phyloP scores from a whole-genome alignment of 2,329 filamentous ascomycete species.

The Talaromyces amestolkiae region DNA sequence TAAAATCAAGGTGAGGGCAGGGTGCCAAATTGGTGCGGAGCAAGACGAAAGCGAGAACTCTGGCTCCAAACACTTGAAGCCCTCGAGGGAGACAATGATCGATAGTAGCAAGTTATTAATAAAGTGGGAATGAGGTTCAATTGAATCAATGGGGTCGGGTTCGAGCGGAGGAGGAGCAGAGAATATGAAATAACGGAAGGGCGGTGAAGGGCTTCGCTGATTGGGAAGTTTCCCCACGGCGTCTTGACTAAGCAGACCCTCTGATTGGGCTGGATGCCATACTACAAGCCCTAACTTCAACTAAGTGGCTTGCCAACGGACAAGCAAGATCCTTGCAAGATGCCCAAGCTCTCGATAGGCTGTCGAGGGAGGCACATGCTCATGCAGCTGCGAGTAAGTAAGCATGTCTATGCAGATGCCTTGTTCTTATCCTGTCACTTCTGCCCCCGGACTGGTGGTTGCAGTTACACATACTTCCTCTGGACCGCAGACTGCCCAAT shows the following conservation, averaged over 20 bases:
- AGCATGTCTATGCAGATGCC: constrained; percentile 1
- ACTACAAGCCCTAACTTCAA: not conserved
- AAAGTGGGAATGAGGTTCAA: constrained; percentile 1
- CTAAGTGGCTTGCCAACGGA: not conserved
- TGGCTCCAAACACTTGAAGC: not conserved
- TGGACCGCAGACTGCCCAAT: constrained; percentile 1
- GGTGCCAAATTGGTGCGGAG: not conserved
- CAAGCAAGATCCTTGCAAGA: not conserved
- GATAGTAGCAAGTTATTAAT: not conserved
- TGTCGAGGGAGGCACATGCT: constrained; percentile 7
- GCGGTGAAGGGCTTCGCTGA: constrained; percentile 17
- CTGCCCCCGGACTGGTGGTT: not conserved
- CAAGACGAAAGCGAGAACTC: not conserved
- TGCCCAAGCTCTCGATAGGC: not conserved
- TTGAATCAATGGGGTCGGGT: constrained; percentile 1
- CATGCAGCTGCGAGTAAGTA: constrained; percentile 1
- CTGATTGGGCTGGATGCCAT: not conserved
- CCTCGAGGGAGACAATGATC: not conserved
- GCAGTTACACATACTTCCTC: not conserved
- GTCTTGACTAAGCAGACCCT: not conserved
- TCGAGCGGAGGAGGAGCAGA: not conserved
- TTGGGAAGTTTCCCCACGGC: constrained; percentile 13
- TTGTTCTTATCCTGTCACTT: not conserved
- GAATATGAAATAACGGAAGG: constrained; percentile 10
- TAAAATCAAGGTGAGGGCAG: not conserved